Base-by-base conservation (phyloP, 192 early-diverging fungal genomes). In the Allomyces macrogynus region DNA sequence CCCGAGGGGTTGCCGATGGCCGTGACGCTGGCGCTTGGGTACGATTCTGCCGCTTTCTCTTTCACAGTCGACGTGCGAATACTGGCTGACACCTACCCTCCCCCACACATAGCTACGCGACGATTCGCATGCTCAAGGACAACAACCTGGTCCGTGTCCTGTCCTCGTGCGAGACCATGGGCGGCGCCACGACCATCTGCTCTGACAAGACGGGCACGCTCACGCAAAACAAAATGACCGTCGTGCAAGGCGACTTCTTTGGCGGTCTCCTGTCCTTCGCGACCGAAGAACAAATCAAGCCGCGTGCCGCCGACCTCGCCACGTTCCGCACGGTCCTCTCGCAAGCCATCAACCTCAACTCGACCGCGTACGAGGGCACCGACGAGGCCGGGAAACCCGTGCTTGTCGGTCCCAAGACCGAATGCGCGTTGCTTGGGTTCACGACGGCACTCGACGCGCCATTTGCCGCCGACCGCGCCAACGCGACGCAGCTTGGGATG, bases 1-100 rank as follows among this genome's bases (percentile, higher is more conserved):
- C 89, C 91, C 43, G 91, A 90, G 71, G 91, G 91, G 64, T 73
- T 93, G 60, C 87, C 89, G 22, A 85, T 89, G 84, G 91, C 89
- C 57, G 86, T 90, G 24, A 91, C 91, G 5, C 77, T 90, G 63
- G 80, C 91, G 27, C 77, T 93, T 60, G 91, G 87, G 12, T 86
- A 86, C 5, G 32, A 7, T 40, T 40, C 8, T 54, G 44, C 44
- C 12, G 12, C 18, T 54, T 54, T 54, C 44, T 54, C 3, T 18
- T 54, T 11, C 8, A 4, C 18, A 2, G 44, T 54, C n/a, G n/a
- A n/a, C n/a, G n/a, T n/a, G n/a, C n/a, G n/a, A n/a, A n/a, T n/a
- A n/a, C n/a, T n/a, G n/a, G n/a, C n/a, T n/a, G n/a, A n/a, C n/a
- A n/a, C n/a, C n/a, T n/a, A n/a, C n/a, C n/a, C n/a, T n/a, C n/a